phyloP scores from a whole-genome alignment of 345 rosid species.

The Rhizophora mangle region DNA sequence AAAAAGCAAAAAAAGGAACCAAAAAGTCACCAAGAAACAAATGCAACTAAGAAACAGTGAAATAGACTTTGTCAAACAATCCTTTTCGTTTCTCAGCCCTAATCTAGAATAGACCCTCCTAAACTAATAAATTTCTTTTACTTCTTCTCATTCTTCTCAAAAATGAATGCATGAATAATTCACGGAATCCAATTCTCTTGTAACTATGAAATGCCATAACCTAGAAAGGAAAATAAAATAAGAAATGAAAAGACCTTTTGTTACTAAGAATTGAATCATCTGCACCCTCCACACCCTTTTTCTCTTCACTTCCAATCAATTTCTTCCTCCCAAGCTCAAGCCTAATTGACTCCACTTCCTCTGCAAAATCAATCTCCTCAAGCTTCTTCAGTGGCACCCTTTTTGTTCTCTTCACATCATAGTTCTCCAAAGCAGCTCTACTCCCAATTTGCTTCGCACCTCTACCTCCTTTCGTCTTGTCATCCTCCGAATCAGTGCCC shows the following conservation, averaged over 20 bases:
- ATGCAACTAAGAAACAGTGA: neutral
- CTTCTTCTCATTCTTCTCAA: neutral
- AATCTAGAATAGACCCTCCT: neutral
- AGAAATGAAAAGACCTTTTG: slow-evolving; percentile 43
- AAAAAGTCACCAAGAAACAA: slow-evolving; percentile 6
- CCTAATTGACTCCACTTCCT: slow-evolving; percentile 55
- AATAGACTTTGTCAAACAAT: neutral
- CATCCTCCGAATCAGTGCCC: slow-evolving; percentile 24
- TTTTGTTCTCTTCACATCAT: slow-evolving; percentile 61
- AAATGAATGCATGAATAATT: no score
- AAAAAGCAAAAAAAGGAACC: slow-evolving; percentile 7
- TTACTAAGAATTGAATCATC: slow-evolving; percentile 55
- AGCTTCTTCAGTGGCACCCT: slow-evolving; percentile 57
- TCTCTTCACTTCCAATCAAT: slow-evolving; percentile 31
- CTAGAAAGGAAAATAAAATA: neutral
- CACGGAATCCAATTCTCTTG: neutral
- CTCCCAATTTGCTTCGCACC: slow-evolving; percentile 57
- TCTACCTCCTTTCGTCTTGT: slow-evolving; percentile 39
- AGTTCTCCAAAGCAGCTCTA: slow-evolving; percentile 68
- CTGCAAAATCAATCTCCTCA: slow-evolving; percentile 49
- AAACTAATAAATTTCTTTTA: neutral
- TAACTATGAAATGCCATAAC: neutral
- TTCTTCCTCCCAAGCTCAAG: slow-evolving; percentile 52
- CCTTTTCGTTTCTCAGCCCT: neutral
- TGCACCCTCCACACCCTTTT: slow-evolving; percentile 16